Evolutionary conservation across 129 eudicot genomes (phyloP), one percentile per base, ranked within the genome.

Genomic region (Glebionis coronaria): DNA sequence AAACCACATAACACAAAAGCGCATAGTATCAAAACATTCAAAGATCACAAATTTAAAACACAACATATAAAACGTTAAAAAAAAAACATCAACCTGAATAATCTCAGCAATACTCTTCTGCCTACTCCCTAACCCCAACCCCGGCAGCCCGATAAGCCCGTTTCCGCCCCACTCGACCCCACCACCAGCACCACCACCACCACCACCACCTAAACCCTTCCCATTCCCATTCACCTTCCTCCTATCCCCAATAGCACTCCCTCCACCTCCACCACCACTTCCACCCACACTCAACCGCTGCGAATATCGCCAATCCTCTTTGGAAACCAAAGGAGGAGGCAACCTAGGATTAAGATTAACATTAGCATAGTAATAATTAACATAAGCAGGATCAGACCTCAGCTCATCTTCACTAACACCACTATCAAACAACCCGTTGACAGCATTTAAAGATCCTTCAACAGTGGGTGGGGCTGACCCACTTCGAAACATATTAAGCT

Each of bases 401-500:
- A 89, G 56, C 81, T 90, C 97, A 51, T 94, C 94, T 69, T 94
- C 99, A 14, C 90, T 78, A 63, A 81, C 52, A 28, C 79, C 73
- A 9, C 65, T 62, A 29, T 62, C 71, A 23, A 83, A 76, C 54
- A 85, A 70, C 2, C 95, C 96, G 20, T 91, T 85, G 9, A 86
- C 86, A 0, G 91, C 97, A 58, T 47, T 83, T 68, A 84, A 23
- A 35, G 95, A 88, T 70, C 96, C 96, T 67, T 92, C 98, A 4
- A 88, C 85, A 7, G 95, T 92, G 3, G 98, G 98, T 16, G 96
- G 96, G 16, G 96, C 98, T 13, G 98, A 92, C 35, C 96, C 96
- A 61, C 96, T 85, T 6, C 98, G 81, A 56, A 67, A 86, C 84
- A 83, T 78, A 68, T 78, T 80, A 46, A 85, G 77, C 73, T 85